phyloP scores from a whole-genome alignment of 2,329 filamentous ascomycete species.

The Colletotrichum brevisporum region DNA sequence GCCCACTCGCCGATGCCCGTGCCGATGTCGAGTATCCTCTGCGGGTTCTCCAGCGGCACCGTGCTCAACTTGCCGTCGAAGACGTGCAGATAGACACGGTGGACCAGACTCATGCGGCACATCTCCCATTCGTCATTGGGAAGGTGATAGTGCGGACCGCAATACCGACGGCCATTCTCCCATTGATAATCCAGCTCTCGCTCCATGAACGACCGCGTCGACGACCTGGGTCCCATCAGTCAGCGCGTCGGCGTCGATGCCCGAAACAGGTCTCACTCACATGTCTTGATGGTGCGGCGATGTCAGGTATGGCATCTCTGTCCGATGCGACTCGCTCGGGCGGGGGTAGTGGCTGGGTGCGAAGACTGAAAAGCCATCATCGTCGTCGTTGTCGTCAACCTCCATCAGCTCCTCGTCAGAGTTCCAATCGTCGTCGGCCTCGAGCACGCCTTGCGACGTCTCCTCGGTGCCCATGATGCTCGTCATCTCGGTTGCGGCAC shows the following conservation, averaged over 20 bases:
- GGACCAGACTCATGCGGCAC: conserved; percentile 71
- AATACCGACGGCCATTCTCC: conserved; percentile 75
- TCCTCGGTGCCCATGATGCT: conserved; percentile 53
- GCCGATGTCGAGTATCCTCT: conserved; percentile 68
- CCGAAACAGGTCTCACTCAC: conserved; percentile 51
- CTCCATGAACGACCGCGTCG: conserved; percentile 65
- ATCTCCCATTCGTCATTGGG: conserved; percentile 77
- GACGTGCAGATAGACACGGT: conserved; percentile 72
- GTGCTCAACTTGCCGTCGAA: conserved; percentile 61
- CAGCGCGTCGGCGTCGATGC: conserved; percentile 33
- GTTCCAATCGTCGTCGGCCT: conserved; percentile 42
- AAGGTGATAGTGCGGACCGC: conserved; percentile 71
- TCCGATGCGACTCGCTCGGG: conserved; percentile 51
- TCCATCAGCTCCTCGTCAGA: conserved; percentile 43
- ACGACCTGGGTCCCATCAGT: conserved; percentile 50
- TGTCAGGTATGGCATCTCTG: conserved; percentile 51
- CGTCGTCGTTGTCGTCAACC: conserved; percentile 48
- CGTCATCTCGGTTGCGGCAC: conserved; percentile 54
- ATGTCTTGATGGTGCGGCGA: conserved; percentile 53
- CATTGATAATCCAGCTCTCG: conserved; percentile 68
- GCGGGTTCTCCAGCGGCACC: conserved; percentile 56
- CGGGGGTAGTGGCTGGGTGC: conserved; percentile 57
- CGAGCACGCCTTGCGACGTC: conserved; percentile 44
- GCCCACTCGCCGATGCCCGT: conserved; percentile 70
- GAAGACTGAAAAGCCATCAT: conserved; percentile 61